These are phyloP conservation scores for Pyrus hybrid DNA, from an alignment of 331 rosid genomes.

Conservation along the genomic window DNA sequence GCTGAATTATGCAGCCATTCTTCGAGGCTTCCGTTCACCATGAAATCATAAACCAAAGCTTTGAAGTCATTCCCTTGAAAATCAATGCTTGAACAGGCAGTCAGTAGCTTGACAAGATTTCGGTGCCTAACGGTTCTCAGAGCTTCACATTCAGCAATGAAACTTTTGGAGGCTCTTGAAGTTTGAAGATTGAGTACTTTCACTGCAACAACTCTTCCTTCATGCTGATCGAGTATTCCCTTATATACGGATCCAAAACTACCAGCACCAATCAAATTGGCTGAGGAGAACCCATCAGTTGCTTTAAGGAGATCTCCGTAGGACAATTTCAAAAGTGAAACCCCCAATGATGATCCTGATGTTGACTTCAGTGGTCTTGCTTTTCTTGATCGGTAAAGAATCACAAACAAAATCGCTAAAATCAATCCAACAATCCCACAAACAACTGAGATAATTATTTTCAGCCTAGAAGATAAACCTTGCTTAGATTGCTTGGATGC, in stretches of 20 bases:
- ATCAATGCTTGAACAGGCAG: neutral
- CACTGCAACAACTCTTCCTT: neutral
- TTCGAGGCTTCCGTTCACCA: neutral
- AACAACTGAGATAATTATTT: neutral
- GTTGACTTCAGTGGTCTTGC: neutral
- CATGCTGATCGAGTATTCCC: neutral
- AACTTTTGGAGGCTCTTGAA: neutral
- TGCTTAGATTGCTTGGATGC: neutral
- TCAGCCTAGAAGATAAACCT: neutral
- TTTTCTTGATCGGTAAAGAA: neutral
- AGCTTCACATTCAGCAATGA: neutral
- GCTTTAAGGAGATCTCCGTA: neutral
- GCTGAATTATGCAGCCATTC: neutral
- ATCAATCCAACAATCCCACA: neutral
- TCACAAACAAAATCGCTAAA: neutral
- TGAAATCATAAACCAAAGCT: neutral
- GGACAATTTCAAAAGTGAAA: neutral
- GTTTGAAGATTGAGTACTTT: neutral
- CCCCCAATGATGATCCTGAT: neutral
- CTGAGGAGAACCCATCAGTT: neutral
- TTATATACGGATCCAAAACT: neutral
- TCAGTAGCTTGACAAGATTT: slow-evolving; percentile 2
- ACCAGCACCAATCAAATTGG: neutral
- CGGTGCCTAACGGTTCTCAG: neutral
- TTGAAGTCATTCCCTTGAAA: neutral